These are phyloP conservation scores for Paraconiothyrium brasiliense DNA, from an alignment of 2,329 filamentous ascomycete species.

Conservation along the genomic window DNA sequence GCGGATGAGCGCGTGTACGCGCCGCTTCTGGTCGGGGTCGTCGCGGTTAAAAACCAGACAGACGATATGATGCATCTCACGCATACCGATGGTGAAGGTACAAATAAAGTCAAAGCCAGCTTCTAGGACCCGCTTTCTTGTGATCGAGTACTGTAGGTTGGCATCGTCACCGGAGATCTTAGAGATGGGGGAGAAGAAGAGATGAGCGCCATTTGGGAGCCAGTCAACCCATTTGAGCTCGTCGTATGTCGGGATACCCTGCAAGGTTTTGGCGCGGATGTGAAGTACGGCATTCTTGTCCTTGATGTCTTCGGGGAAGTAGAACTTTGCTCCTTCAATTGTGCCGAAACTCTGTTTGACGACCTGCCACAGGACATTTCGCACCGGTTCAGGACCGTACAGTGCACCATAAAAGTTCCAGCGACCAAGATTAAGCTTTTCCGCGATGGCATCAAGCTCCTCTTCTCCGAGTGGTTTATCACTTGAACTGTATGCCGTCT, in stretches of 20 bases:
- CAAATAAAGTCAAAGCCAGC: conserved; percentile 61
- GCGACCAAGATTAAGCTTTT: conserved; percentile 52
- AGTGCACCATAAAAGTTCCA: conserved; percentile 60
- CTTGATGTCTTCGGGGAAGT: conserved; percentile 40
- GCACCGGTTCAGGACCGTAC: conserved; percentile 32
- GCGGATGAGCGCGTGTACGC: conserved; percentile 34
- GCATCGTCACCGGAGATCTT: conserved; percentile 60
- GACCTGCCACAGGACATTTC: conserved; percentile 43
- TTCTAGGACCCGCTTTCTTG: conserved; percentile 22
- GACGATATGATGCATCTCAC: conserved; percentile 62
- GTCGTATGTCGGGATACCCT: conserved; percentile 42
- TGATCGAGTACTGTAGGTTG: conserved; percentile 24
- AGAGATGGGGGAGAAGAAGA: conserved; percentile 64
- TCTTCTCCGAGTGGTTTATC: conserved; percentile 47
- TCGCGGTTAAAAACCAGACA: conserved; percentile 43
- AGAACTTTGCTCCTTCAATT: conserved; percentile 50
- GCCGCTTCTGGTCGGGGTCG: conserved; percentile 28
- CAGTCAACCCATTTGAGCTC: conserved; percentile 60
- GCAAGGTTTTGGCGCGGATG: conserved; percentile 42
- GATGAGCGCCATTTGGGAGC: conserved; percentile 61
- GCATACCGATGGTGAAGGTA: conserved; percentile 60
- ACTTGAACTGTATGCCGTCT: conserved; percentile 38
- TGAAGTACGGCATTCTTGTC: conserved; percentile 48
- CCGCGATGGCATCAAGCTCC: conserved; percentile 54
- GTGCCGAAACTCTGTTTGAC: conserved; percentile 44